These are phyloP conservation scores for Diaporthe sp. DNA, from an alignment of 2,329 filamentous ascomycete species.

Conservation along the genomic window DNA sequence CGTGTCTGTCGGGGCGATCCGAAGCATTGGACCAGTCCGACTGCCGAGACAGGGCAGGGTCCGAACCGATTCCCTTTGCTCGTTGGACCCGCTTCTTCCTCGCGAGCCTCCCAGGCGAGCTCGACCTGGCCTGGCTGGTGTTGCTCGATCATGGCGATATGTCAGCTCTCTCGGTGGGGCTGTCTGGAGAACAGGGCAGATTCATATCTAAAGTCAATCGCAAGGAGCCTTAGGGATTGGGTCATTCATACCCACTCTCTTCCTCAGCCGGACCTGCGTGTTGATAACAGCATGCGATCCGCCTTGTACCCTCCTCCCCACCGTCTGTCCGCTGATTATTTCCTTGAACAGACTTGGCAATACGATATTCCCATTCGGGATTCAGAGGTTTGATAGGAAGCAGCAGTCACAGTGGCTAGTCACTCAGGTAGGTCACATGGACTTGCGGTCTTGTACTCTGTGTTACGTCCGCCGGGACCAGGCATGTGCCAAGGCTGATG, in stretches of 20 bases:
- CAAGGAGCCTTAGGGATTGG: background rate
- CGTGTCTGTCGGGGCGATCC: slow-evolving; percentile 14
- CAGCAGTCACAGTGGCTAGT: background rate
- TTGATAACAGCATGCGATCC: background rate
- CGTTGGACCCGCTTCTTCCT: slow-evolving; percentile 2
- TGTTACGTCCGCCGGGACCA: background rate
- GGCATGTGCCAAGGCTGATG: background rate
- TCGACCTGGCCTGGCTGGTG: background rate
- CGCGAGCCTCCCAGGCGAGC: background rate
- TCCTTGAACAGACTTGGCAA: slow-evolving; percentile 1
- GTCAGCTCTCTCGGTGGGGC: background rate
- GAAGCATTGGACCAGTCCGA: slow-evolving; percentile 7
- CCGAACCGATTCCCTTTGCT: background rate
- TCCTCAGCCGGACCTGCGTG: background rate
- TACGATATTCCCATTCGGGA: background rate
- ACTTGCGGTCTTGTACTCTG: background rate
- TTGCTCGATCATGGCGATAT: background rate
- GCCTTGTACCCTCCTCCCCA: background rate
- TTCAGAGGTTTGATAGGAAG: background rate
- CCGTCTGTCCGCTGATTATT: background rate
- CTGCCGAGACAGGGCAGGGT: slow-evolving; percentile 10
- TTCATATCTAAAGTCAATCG: background rate
- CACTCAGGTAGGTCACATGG: background rate
- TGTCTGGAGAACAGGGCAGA: background rate
- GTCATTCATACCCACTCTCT: background rate